These are phyloP conservation scores for Diplodia sapinea DNA, from an alignment of 2,329 filamentous ascomycete species.

Conservation along the genomic window DNA sequence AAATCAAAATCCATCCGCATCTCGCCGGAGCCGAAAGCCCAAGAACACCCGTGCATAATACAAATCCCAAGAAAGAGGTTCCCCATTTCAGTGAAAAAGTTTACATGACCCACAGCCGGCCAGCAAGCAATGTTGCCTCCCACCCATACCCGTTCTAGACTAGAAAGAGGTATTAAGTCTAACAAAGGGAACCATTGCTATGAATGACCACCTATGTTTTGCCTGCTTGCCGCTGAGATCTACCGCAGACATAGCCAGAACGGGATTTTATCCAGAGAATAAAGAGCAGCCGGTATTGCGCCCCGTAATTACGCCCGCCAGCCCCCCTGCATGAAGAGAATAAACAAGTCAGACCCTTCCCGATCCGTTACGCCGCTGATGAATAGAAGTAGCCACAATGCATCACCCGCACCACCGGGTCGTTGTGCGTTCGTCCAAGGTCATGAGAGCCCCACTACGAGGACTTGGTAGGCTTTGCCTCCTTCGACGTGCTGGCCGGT, in stretches of 20 bases:
- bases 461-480: slow-evolving; percentile 15
- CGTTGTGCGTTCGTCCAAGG: slow-evolving; percentile 13
- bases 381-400: slow-evolving; percentile 30
- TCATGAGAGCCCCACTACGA: slow-evolving; percentile 16
- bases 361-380: slow-evolving; percentile 26
- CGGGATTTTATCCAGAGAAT: slow-evolving; percentile 27
- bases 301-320: slow-evolving; percentile 24
- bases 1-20: background rate
- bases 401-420: slow-evolving; percentile 17
- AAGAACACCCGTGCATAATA: slow-evolving; percentile 10
- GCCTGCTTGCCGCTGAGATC: slow-evolving; percentile 23
- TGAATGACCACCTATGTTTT: slow-evolving; percentile 22
- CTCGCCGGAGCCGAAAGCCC: background rate
- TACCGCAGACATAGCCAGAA: slow-evolving; percentile 29
- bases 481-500: slow-evolving; percentile 35
- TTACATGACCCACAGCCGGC: slow-evolving; percentile 23
- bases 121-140: slow-evolving; percentile 18
- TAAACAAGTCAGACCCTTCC: slow-evolving; percentile 25
- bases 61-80: slow-evolving; percentile 15
- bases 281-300: slow-evolving; percentile 26
- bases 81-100: slow-evolving; percentile 27
- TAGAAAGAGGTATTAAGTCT: slow-evolving; percentile 24
- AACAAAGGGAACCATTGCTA: slow-evolving; percentile 22
- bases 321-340: slow-evolving; percentile 22
- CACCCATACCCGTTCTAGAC: slow-evolving; percentile 9